Evolutionary conservation across 495 filamentous ascomycete species (phyloP).

Genomic region (Penicillium pulvis): DNA sequence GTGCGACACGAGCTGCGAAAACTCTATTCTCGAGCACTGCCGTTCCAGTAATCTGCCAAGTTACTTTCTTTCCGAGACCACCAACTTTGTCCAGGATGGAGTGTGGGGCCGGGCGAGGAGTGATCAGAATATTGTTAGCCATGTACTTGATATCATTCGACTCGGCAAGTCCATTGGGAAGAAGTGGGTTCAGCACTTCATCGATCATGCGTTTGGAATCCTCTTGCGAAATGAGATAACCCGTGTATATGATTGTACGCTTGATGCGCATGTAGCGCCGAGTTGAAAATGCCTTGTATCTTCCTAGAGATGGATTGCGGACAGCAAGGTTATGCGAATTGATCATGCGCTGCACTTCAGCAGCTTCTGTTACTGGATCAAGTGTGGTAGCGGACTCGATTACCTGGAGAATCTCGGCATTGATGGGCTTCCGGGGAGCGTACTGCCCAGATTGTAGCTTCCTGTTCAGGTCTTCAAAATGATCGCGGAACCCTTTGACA

Average conservation of each 20-base stretch:
- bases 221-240: conserved; percentile 74
- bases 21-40: conserved; percentile 74
- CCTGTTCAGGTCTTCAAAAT: conserved; percentile 72
- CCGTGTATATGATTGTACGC: conserved; percentile 90
- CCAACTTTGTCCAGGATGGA: conserved; percentile 78
- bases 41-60: conserved; percentile 79
- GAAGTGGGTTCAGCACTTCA: conserved; percentile 60
- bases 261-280: conserved; percentile 66
- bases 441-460: conserved; percentile 35
- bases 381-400: conserved; percentile 72
- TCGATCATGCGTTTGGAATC: conserved; percentile 71
- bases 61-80: conserved; percentile 77
- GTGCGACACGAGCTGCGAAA: conserved; percentile 81
- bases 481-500: conserved; percentile 79
- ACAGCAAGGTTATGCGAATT: conserved; percentile 74
- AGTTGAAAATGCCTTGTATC: conserved; percentile 27
- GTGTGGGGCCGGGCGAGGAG: conserved; percentile 65
- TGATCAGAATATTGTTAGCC: conserved; percentile 90
- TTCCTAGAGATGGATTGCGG: conserved; percentile 39
- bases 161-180: conserved; percentile 45
- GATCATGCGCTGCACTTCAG: conserved; percentile 86
- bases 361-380: conserved; percentile 81
- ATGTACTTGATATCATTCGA: conserved; percentile 75
- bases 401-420: conserved; percentile 84
- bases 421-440: conserved; percentile 60